Conservation (phyloP, 345 rosid species). For the Dovyalis caffra region DNA sequence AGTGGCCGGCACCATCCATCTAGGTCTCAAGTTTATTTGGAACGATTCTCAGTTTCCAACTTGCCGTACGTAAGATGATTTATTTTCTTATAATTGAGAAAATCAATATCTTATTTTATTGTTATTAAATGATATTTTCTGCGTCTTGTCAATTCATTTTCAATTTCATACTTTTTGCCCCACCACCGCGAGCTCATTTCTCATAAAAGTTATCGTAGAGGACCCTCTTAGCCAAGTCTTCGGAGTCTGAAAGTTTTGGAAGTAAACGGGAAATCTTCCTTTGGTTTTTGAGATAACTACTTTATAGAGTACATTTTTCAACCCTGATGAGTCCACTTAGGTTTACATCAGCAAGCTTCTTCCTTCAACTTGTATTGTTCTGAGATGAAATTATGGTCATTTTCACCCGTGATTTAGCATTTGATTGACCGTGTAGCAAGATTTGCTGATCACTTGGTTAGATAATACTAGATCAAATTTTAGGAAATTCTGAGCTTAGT, state of each 20-base stretch:
- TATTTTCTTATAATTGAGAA: neutral
- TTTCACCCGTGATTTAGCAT: neutral
- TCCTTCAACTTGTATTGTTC: neutral
- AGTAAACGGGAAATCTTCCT: neutral
- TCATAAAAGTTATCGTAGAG: neutral
- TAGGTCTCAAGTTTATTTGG: constrained; percentile 8
- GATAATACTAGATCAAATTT: neutral
- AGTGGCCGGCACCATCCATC: constrained; percentile 33
- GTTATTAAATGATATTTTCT: neutral
- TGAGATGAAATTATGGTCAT: neutral
- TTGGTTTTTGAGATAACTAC: too few relatives aligned
- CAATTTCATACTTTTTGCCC: neutral
- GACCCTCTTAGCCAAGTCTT: neutral
- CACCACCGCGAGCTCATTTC: neutral
- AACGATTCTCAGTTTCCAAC: neutral
- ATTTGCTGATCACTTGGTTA: neutral
- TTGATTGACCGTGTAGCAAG: neutral
- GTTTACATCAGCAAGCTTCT: neutral
- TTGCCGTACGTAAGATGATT: neutral
- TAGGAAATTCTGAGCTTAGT: neutral
- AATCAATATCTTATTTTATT: neutral
- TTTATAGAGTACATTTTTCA: too few relatives aligned
- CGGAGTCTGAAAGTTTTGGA: neutral
- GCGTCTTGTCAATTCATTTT: neutral
- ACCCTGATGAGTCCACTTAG: neutral